Conservation (phyloP, 2,329 filamentous ascomycete species). For the Zymoseptoria pseudotritici region DNA sequence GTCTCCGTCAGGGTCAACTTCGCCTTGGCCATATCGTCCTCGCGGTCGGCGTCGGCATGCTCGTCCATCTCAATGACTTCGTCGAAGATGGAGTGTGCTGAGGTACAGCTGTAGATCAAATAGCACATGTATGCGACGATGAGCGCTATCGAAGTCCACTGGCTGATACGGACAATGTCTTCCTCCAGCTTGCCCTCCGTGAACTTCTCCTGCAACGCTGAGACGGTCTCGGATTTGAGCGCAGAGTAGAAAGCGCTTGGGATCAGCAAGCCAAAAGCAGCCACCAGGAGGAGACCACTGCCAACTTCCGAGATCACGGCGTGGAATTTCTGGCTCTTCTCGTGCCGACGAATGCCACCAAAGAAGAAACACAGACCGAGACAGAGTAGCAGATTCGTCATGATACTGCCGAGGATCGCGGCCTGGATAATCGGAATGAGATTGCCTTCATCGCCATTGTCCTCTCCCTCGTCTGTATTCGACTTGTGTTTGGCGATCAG, state of each 20-base stretch:
- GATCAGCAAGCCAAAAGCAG: conserved; percentile 49
- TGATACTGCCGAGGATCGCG: conserved; percentile 74
- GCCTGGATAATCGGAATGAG: conserved; percentile 59
- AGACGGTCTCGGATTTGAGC: conserved; percentile 14
- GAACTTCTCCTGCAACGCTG: conserved; percentile 24
- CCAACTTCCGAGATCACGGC: conserved; percentile 72
- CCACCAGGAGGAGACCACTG: conserved; percentile 66
- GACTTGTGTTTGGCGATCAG: conserved; percentile 43
- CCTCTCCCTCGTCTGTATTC: conserved; percentile 9
- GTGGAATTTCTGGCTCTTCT: conserved; percentile 56
- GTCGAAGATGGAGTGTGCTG: conserved; percentile 70
- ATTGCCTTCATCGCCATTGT: conserved; percentile 25
- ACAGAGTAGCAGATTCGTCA: conserved; percentile 74
- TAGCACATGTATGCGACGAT: conserved; percentile 56
- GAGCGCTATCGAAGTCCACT: conserved; percentile 62
- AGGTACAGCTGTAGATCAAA: conserved; percentile 64
- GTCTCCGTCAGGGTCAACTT: conserved; percentile 71
- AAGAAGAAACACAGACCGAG: conserved; percentile 66
- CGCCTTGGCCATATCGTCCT: conserved; percentile 51
- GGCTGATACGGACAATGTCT: conserved; percentile 58
- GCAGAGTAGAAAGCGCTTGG: conserved; percentile 48
- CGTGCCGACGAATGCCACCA: conserved; percentile 60
- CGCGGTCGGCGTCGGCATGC: conserved; percentile 54
- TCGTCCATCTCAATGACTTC: conserved; percentile 67
- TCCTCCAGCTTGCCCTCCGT: conserved; percentile 36